Evolutionary conservation across 306 rosid genomes (phyloP).

Genomic region (Vicia faba): DNA sequence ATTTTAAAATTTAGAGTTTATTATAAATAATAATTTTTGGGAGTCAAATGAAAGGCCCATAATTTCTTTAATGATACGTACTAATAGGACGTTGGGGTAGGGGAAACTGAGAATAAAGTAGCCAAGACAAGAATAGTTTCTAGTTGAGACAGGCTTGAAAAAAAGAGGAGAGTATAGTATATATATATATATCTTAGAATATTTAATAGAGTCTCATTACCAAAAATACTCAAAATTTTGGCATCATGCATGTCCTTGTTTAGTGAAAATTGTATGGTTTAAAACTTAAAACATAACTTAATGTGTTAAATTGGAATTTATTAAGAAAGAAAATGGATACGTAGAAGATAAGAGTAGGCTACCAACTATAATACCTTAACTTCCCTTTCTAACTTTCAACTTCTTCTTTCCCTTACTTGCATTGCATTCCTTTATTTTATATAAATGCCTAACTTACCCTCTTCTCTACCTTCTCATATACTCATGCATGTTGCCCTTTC

Average conservation of each 20-base stretch:
- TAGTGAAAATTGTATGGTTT: not conserved
- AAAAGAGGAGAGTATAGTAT: conserved; percentile 14
- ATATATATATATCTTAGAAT: not conserved
- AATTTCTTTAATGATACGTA: not conserved
- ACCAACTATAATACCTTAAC: conserved; percentile 54
- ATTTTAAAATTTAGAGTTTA: no score
- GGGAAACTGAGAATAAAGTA: conserved; percentile 27
- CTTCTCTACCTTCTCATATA: conserved; percentile 24
- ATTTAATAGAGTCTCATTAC: no score
- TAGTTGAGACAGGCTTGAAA: conserved; percentile 62
- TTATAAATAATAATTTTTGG: not conserved
- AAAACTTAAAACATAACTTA: conserved; percentile 27
- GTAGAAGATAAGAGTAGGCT: conserved; percentile 62
- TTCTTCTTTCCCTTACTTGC: conserved; percentile 41
- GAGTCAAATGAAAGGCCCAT: not conserved
- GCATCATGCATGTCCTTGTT: not conserved
- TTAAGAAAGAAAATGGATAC: conserved; percentile 20
- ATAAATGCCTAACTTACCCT: conserved; percentile 36
- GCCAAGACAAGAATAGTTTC: conserved; percentile 15
- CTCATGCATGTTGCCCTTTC: not conserved
- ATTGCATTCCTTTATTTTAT: not conserved
- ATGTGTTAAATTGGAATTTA: conserved; percentile 21
- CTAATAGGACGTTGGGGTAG: conserved; percentile 37
- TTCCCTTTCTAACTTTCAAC: conserved; percentile 53
- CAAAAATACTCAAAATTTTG: no score